Evolutionary conservation across 2,329 filamentous ascomycete species (phyloP), one percentile per base, ranked within the genome.

Genomic region (Fusarium incarnatum): DNA sequence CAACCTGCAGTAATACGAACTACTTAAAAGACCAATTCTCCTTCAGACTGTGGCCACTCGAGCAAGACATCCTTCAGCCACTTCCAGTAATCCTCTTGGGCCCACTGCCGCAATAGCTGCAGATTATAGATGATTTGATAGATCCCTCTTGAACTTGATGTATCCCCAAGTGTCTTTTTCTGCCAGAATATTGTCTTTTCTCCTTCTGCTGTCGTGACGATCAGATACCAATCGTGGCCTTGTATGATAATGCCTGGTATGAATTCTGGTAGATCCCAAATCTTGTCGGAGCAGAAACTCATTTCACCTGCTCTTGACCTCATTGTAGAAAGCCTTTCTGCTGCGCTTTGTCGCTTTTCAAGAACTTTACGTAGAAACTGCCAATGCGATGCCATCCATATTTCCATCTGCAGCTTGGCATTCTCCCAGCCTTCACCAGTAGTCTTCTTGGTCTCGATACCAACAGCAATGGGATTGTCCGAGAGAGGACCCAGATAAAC

Each of bases 141-240:
- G 10, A 64, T 62, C 0, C 48, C 57, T 18, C 56, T 62, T 30
- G 61, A 64, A 5, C 45, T 52, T 4, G 45, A 64, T 12, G 57
- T 62, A 8, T 50, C 28, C 15, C 57, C 61, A 42, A 64, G 18
- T 0, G 4, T 18, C 45, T 56, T 46, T 13, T 64, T 64, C 30
- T 64, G 57, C 61, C 61, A 64, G 10, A 62, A 64, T 13, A 20
- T 13, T 8, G n/a, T 64, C 50, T 56, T 64, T 8, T 52, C 57
- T 2, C 44, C 61, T 9, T 56, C 58, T 9, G 18, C 5, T 1
- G 61, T 64, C 0, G 50, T 64, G 5, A 64, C 11, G 6, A 64
- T 22, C 3, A 64, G 50, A 44, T 64, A 47, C 61, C 61, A 64
- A 20, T 56, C 45, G 13, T 64, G 45, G 3, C 61, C 57, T 47